A percentile compares a stretch with the other conserved stretches of the same genome.
Conservation (phyloP, 129 eudicot genomes). For the Helianthus annuus region DNA sequence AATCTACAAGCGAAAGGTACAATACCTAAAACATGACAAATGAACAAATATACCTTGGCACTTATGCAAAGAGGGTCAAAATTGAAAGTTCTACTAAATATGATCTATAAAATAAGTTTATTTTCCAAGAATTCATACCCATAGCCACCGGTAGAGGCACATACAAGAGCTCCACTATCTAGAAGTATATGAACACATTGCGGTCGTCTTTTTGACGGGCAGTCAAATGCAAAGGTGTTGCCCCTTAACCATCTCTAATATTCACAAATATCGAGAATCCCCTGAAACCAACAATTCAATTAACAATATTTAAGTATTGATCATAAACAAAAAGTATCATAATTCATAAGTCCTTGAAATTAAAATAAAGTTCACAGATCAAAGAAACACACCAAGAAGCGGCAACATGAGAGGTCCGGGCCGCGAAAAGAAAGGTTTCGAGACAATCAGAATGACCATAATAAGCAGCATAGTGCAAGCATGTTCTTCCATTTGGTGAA, state of each 20-base stretch:
- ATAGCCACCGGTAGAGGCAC: constrained; percentile 74
- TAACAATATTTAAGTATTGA: constrained; percentile 1
- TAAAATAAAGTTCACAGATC: background rate
- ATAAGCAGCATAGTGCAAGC: constrained; percentile 96
- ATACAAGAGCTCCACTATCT: constrained; percentile 75
- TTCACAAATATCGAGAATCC: constrained; percentile 96
- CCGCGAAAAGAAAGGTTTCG: constrained; percentile 70
- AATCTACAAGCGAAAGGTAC: background rate
- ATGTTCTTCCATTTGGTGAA: constrained; percentile 80
- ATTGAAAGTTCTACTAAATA: background rate
- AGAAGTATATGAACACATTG: constrained; percentile 81
- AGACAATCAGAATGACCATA: constrained; percentile 90
- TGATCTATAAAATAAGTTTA: background rate
- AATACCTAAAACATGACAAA: background rate
- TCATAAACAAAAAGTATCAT: background rate
- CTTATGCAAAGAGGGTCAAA: background rate
- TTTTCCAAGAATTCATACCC: constrained; percentile 41
- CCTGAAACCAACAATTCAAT: constrained; percentile 44
- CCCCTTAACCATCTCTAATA: constrained; percentile 93
- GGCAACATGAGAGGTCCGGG: constrained; percentile 79
- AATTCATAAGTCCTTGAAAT: constrained; percentile 8
- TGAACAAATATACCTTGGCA: background rate
- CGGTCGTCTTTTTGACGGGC: constrained; percentile 83
- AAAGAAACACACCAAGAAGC: constrained; percentile 66
- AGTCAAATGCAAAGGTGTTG: constrained; percentile 94